Base-by-base conservation (phyloP, 169 alveolate genomes). In the Cryptosporidium sp. region DNA sequence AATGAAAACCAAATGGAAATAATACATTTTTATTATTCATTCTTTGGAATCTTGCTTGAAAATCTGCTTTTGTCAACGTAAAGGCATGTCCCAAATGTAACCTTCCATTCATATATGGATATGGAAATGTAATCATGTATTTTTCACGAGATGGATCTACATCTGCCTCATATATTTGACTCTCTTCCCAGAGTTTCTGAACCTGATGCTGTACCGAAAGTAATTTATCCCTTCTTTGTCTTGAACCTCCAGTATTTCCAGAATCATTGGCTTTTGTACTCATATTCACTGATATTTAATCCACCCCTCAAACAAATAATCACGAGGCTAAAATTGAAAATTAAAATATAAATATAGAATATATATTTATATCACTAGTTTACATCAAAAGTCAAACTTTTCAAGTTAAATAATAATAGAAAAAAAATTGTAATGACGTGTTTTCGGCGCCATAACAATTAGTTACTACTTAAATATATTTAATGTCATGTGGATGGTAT, bases 51-150 rank as follows among this genome's bases (percentile, higher is more conserved):
- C 99, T 93, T 18, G 98, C 97, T 45, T 95, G 96, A 80, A 99
- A 99, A 92, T 99, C 99, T 45, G 98, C 96, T 86, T 98, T 97
- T 26, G 99, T 96, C 85, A 97, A 92, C 1, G 99, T 96, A 92
- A 97, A 99, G 12, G 98, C 99, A 91, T 99, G 99, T 0, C 99
- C 99, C 68, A 99, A 93, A 87, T 99, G 99, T 75, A 99, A 94
- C 91, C 97, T 92, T 1, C 99, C 99, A 87, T 99, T 99, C 99
- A 98, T 97, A 85, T 99, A 99, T 0, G 99, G 99, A 91, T 95
- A 98, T 42, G 99, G 99, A 93, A 99, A 99, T 10, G 99, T 98
- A 56, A 97, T 93, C 87, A 98, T 95, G 94, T 93, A 98, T 93
- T 98, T 97, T 61, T 93, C 94, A 65, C 96, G 94, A 48, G 89